These are phyloP conservation scores for Casuarina equisetifolia DNA, from an alignment of 306 rosid species.

Conservation along the genomic window DNA sequence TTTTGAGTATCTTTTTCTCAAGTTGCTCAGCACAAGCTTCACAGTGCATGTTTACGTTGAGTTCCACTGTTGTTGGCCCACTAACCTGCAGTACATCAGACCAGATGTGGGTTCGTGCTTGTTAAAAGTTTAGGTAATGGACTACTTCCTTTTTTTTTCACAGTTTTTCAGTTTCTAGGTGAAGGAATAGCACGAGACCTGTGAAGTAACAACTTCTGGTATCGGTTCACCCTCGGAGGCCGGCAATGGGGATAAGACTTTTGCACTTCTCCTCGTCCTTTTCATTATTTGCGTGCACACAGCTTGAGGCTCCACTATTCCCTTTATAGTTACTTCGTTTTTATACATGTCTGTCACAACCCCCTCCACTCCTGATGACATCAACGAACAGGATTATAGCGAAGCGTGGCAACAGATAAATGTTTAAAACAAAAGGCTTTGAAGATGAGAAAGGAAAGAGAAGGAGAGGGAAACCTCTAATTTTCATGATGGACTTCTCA, in stretches of 20 bases:
- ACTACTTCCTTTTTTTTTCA: neutral
- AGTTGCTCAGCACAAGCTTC: slow-evolving; percentile 94
- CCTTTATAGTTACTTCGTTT: slow-evolving; percentile 79
- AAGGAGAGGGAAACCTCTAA: slow-evolving; percentile 47
- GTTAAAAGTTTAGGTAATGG: too few species aligned
- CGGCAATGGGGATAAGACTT: slow-evolving; percentile 74
- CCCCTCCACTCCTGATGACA: slow-evolving; percentile 65
- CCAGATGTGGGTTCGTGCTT: neutral
- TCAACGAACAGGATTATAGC: neutral
- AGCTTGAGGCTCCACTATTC: slow-evolving; percentile 79
- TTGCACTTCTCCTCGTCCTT: slow-evolving; percentile 61
- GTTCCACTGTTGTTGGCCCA: slow-evolving; percentile 74
- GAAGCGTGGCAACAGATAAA: neutral
- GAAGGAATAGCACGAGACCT: slow-evolving; percentile 39
- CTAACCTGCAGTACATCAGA: slow-evolving; percentile 50
- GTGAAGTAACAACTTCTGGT: slow-evolving; percentile 75
- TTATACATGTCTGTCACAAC: slow-evolving; percentile 62
- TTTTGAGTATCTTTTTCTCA: slow-evolving; percentile 80
- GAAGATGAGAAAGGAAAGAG: slow-evolving; percentile 6
- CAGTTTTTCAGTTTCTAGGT: neutral
- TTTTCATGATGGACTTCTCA: slow-evolving; percentile 62
- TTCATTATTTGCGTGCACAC: slow-evolving; percentile 61
- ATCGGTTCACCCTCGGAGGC: slow-evolving; percentile 77
- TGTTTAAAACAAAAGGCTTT: neutral
- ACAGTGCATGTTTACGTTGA: slow-evolving; percentile 91